These are phyloP conservation scores for Solanum rostratum DNA, from an alignment of 257 asterid genomes.

Conservation along the genomic window DNA sequence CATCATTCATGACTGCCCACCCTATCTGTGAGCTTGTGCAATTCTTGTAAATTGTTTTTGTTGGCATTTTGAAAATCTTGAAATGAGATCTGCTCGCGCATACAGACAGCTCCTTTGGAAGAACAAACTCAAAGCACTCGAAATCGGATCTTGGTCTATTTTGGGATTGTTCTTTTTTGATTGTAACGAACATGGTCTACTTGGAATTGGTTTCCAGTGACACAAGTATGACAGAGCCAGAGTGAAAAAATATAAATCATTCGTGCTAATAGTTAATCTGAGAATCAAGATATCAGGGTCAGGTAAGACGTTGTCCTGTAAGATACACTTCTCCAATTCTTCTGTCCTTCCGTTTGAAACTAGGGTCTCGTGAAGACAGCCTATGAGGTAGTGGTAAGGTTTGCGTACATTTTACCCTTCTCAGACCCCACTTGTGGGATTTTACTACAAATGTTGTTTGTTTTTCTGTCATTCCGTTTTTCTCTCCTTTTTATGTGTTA, in stretches of 20 bases:
- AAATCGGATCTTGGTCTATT: background rate
- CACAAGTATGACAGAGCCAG: background rate
- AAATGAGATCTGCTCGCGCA: background rate
- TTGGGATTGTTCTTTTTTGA: background rate
- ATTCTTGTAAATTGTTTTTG: conserved; percentile 12
- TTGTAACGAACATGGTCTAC: background rate
- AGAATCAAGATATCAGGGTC: background rate
- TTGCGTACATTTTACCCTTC: too few species aligned
- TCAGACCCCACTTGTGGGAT: too few species aligned
- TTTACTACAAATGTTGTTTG: too few species aligned
- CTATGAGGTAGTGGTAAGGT: too few species aligned
- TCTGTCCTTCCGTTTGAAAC: too few species aligned
- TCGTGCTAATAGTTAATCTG: background rate
- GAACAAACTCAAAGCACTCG: background rate
- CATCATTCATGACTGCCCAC: background rate
- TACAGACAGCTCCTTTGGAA: background rate
- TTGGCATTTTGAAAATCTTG: background rate
- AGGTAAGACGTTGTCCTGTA: background rate
- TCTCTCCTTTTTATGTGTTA: too few species aligned
- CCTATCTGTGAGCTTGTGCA: conserved; percentile 5
- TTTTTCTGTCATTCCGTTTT: background rate
- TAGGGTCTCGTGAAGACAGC: too few species aligned
- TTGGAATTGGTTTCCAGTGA: background rate
- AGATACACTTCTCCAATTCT: too few species aligned
- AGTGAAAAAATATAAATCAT: background rate